A percentile compares a stretch with the other conserved stretches of the same genome.
These are phyloP conservation scores for Kalanchoe fedtschenkoi DNA, from an alignment of 164 flowering plant species.

Conservation along the genomic window DNA sequence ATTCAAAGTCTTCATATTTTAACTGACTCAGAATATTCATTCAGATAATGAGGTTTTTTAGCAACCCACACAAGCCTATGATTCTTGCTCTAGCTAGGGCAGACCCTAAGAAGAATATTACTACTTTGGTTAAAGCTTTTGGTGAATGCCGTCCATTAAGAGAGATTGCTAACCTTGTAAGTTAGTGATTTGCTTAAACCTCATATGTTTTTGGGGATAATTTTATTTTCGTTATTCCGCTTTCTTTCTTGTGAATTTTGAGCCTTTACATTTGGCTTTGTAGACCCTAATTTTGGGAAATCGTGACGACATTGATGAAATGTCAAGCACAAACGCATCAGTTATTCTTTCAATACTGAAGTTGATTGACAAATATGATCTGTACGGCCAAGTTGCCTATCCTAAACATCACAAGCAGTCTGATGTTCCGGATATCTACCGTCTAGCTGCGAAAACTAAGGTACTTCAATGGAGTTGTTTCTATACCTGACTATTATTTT, in stretches of 20 bases:
- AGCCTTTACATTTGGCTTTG: slow-evolving; percentile 6
- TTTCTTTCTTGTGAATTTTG: not conserved
- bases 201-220: not conserved
- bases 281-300: slow-evolving; percentile 74
- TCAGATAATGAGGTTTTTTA: slow-evolving; percentile 72
- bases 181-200: slow-evolving; percentile 8
- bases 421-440: slow-evolving; percentile 72
- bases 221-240: not conserved
- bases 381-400: slow-evolving; percentile 77
- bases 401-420: slow-evolving; percentile 77
- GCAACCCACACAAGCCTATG: slow-evolving; percentile 73
- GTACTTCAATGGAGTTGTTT: slow-evolving; percentile 15
- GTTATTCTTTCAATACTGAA: slow-evolving; percentile 62
- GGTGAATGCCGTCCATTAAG: slow-evolving; percentile 75
- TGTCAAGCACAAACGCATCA: slow-evolving; percentile 60
- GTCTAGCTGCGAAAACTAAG: slow-evolving; percentile 76
- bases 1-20: not conserved
- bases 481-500: not conserved
- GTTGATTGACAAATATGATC: slow-evolving; percentile 64
- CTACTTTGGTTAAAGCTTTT: slow-evolving; percentile 70
- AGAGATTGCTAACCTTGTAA: slow-evolving; percentile 75
- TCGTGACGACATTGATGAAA: slow-evolving; percentile 60
- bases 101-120: slow-evolving; percentile 70
- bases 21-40: not conserved
- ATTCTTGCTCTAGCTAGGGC: slow-evolving; percentile 79